Evolutionary conservation across 2,329 filamentous ascomycete species (phyloP).

Genomic region (Monosporascus sp.): DNA sequence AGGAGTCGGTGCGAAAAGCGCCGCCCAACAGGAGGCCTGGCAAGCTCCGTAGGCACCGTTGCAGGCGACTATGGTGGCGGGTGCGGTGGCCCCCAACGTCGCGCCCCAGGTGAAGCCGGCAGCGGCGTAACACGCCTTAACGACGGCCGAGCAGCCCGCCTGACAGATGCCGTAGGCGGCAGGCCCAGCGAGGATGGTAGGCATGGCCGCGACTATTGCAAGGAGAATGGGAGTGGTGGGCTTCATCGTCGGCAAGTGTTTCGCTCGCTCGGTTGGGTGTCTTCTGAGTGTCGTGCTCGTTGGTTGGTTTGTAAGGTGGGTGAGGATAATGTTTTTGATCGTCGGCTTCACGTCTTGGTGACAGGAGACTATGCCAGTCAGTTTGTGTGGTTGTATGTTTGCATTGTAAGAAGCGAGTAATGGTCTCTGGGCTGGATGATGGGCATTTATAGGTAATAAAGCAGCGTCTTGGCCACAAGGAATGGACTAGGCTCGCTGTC

Average conservation of each 20-base stretch:
- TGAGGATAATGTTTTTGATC: too few species aligned
- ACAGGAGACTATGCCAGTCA: too few species aligned
- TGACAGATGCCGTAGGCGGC: constrained; percentile 41
- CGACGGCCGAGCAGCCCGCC: constrained; percentile 13
- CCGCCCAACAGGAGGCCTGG: constrained; percentile 36
- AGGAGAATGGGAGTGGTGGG: background rate
- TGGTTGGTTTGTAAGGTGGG: too few species aligned
- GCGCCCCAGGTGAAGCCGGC: constrained; percentile 8
- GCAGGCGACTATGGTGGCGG: constrained; percentile 36
- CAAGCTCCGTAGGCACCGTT: constrained; percentile 40
- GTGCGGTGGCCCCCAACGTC: constrained; percentile 24
- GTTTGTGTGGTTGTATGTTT: too few species aligned
- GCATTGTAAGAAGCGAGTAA: too few species aligned
- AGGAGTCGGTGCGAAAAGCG: constrained; percentile 26
- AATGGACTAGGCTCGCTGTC: too few species aligned
- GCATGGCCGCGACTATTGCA: background rate
- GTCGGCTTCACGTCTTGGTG: too few species aligned
- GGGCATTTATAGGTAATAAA: too few species aligned
- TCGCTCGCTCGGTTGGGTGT: too few species aligned
- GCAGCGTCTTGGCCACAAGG: too few species aligned
- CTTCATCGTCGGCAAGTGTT: background rate
- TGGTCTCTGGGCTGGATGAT: too few species aligned
- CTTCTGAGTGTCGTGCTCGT: too few species aligned
- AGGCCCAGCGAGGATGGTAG: constrained; percentile 1
- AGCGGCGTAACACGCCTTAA: constrained; percentile 3